These are phyloP conservation scores for Apiosordaria backusii DNA, from an alignment of 495 filamentous ascomycete species.

Conservation along the genomic window DNA sequence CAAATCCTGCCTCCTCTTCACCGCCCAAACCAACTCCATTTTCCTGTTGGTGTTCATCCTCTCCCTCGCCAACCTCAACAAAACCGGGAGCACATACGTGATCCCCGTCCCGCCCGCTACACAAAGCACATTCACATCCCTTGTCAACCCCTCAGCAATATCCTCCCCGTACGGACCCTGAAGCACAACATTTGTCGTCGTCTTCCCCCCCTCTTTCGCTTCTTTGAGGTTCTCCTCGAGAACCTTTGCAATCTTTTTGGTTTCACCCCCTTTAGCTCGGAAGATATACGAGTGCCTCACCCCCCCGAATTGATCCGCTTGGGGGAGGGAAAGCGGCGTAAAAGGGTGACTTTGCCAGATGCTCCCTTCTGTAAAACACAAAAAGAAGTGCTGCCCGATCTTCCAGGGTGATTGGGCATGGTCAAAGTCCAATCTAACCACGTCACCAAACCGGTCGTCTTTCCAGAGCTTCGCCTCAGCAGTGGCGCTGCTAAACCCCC, in stretches of 20 bases:
- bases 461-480: constrained; percentile 46
- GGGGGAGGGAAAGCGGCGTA: constrained; percentile 54
- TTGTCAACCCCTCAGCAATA: constrained; percentile 38
- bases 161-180: constrained; percentile 58
- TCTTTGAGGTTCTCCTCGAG: constrained; percentile 18
- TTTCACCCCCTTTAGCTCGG: constrained; percentile 58
- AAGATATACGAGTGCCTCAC: constrained; percentile 61
- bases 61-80: constrained; percentile 43
- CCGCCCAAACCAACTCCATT: constrained; percentile 60
- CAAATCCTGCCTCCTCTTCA: constrained; percentile 51
- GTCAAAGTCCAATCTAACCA: constrained; percentile 55
- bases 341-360: constrained; percentile 69
- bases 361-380: constrained; percentile 56
- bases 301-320: constrained; percentile 20
- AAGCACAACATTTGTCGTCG: constrained; percentile 50
- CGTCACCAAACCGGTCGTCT: constrained; percentile 49
- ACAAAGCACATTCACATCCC: constrained; percentile 54
- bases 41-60: constrained; percentile 30
- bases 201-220: neutral
- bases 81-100: constrained; percentile 57
- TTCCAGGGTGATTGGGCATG: constrained; percentile 55
- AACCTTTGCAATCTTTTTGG: constrained; percentile 38
- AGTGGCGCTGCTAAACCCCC: constrained; percentile 49
- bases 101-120: constrained; percentile 65
- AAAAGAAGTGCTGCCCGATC: constrained; percentile 63